Base-by-base conservation (phyloP, 257 asterid genomes). In the Agastache rugosa region DNA sequence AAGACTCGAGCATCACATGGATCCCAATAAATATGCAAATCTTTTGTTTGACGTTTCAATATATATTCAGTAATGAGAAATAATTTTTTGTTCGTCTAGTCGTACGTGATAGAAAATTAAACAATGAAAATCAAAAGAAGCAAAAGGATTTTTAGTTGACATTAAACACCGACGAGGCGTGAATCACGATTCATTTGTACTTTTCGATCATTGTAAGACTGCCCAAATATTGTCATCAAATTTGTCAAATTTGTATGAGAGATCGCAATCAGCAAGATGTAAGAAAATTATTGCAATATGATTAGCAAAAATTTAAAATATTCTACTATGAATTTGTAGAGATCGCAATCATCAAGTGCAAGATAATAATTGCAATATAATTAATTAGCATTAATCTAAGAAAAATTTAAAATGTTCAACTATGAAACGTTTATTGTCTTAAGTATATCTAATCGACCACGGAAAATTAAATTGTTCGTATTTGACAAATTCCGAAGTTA, bases 101-200 rank as follows among this genome's bases (percentile, higher is more conserved):
- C 15, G 15, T 25, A 25, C 29, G 29, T 54, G 31, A 54, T 53
- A 3, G 15, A 14, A 11, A 54, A 53, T n/a, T n/a, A n/a, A 1
- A 25, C 29, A 25, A 25, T 25, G 29, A 25, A 25, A 25, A 25
- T 25, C 2, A 59, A 59, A 59, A 15, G 2, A 53, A 35, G n/a
- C 19, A 55, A 35, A 8, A 8, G 1, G 39, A 25, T 69, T 59
- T 59, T 5, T 23, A 70, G 67, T 71, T 71, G 75, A 73, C 71
- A 17, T 73, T 61, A 29, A 73, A 19, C 77, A 62, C 77, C 77
- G 77, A 62, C 77, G 56, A 39, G 8, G 61, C 62, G 50, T 20
- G 65, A 45, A 61, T 31, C 77, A 45, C 69, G 51, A 61, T 20
- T 61, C 35, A 2, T 59, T 48, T 50, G 1, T 34, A 25, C 7